Conservation (phyloP, 78 protist species). For the Emiliania huxleyi region DNA sequence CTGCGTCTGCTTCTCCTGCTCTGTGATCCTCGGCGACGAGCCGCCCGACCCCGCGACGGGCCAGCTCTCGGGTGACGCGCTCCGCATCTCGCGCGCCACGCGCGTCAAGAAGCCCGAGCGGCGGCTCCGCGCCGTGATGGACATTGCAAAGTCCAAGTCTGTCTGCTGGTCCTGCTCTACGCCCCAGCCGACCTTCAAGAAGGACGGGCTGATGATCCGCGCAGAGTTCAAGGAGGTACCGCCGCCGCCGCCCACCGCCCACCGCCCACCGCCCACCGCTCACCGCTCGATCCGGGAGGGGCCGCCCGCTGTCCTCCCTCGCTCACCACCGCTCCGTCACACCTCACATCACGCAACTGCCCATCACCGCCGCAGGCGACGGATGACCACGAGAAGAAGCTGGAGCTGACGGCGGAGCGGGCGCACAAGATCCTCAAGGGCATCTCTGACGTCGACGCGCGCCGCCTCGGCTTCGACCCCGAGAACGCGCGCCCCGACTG, state of each 20-base stretch:
- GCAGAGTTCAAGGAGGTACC: neutral
- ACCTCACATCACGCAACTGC: no score
- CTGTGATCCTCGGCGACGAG: conserved; percentile 3
- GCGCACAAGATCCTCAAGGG: neutral
- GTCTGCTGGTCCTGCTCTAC: conserved; percentile 8
- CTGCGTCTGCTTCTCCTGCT: conserved; percentile 87
- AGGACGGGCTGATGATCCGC: neutral
- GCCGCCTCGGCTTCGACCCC: conserved; percentile 85
- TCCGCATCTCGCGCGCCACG: neutral
- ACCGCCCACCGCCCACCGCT: no score
- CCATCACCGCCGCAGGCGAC: neutral
- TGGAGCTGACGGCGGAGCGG: neutral
- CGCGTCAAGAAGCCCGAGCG: neutral
- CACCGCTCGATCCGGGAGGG: no score
- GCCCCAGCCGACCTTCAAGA: neutral
- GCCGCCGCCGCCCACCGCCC: no score
- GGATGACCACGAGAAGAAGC: neutral
- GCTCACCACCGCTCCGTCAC: no score
- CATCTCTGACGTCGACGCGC: conserved; percentile 56
- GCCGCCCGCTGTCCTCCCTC: no score
- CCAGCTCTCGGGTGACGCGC: neutral
- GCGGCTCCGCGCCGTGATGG: conserved; percentile 15
- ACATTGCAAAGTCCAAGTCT: neutral
- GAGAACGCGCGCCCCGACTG: conserved; percentile 90
- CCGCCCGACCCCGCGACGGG: neutral